Percentiles rank a stretch among this genome's conserved stretches.
Conservation (phyloP, 2,329 filamentous ascomycete genomes). For the Trichoderma hamatum region DNA sequence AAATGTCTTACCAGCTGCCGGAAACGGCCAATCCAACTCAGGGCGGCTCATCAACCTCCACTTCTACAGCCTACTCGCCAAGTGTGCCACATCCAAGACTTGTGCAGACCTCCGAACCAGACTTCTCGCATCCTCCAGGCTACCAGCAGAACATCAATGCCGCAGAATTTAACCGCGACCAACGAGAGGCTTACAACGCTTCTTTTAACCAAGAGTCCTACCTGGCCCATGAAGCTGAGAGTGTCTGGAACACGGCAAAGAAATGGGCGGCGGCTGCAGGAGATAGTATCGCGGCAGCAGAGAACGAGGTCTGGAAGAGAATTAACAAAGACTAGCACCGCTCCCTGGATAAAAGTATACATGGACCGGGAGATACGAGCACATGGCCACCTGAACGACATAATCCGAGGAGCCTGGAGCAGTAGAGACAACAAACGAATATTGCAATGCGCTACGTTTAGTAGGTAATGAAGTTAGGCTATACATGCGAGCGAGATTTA, state of each 20-base stretch:
- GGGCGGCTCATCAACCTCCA: constrained; percentile 51
- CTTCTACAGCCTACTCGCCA: constrained; percentile 37
- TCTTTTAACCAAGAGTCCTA: constrained; percentile 35
- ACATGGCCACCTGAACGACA: background rate
- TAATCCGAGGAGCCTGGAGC: background rate
- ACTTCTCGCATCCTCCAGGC: constrained; percentile 53
- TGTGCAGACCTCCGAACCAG: constrained; percentile 33
- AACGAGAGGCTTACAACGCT: constrained; percentile 47
- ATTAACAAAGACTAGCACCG: constrained; percentile 58
- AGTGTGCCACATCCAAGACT: constrained; percentile 34
- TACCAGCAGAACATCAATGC: constrained; percentile 61
- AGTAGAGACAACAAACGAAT: background rate
- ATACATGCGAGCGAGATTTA: constrained; percentile 13
- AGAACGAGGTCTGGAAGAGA: constrained; percentile 64
- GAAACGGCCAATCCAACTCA: constrained; percentile 46
- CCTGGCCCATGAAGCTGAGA: constrained; percentile 43
- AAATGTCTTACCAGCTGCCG: constrained; percentile 56
- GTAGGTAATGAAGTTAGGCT: constrained; percentile 7
- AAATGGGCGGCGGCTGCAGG: constrained; percentile 61
- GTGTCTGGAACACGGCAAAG: constrained; percentile 60
- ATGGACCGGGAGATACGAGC: background rate
- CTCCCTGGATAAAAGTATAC: background rate
- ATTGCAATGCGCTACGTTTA: background rate
- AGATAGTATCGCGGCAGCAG: constrained; percentile 59
- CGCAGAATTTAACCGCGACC: constrained; percentile 53